phyloP scores from a whole-genome alignment of 2,329 filamentous ascomycete genomes.

The Exophiala alcalophila region DNA sequence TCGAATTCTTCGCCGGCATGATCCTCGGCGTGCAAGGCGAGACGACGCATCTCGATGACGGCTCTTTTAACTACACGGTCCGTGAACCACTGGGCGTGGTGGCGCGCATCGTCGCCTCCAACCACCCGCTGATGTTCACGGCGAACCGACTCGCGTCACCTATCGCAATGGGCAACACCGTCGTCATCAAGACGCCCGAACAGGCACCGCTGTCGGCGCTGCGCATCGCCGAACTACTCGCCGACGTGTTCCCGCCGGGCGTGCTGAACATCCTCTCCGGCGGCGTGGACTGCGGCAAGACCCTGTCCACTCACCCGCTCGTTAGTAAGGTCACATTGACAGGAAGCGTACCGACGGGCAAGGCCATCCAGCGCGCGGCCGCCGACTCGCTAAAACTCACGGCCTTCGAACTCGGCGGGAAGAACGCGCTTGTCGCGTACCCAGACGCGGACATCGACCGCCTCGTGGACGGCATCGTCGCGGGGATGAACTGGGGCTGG shows the following conservation, averaged over 20 bases:
- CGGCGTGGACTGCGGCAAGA: slow-evolving; percentile 32
- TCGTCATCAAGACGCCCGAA: slow-evolving; percentile 60
- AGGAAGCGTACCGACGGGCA: slow-evolving; percentile 37
- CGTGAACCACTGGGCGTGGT: slow-evolving; percentile 74
- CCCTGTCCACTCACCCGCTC: slow-evolving; percentile 38
- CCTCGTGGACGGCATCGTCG: slow-evolving; percentile 61
- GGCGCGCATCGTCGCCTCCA: slow-evolving; percentile 79
- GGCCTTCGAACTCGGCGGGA: slow-evolving; percentile 63
- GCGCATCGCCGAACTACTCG: slow-evolving; percentile 33
- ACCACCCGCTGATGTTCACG: slow-evolving; percentile 78
- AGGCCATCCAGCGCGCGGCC: slow-evolving; percentile 40
- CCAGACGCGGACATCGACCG: slow-evolving; percentile 64
- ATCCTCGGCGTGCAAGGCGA: slow-evolving; percentile 32
- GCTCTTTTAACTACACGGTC: slow-evolving; percentile 72
- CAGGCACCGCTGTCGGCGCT: slow-evolving; percentile 60
- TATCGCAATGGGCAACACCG: slow-evolving; percentile 55
- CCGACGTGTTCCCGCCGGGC: slow-evolving; percentile 40
- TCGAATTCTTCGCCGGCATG: slow-evolving; percentile 33
- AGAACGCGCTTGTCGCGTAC: slow-evolving; percentile 63
- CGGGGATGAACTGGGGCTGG: slow-evolving; percentile 37
- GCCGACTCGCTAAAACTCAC: slow-evolving; percentile 54
- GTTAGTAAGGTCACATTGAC: slow-evolving; percentile 43
- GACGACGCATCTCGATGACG: slow-evolving; percentile 27
- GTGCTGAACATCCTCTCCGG: slow-evolving; percentile 38
- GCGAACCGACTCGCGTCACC: slow-evolving; percentile 73